A percentile compares a stretch with the other conserved stretches of the same genome.
Conservation (phyloP, 129 eudicot genomes). For the Escallonia herrerae region DNA sequence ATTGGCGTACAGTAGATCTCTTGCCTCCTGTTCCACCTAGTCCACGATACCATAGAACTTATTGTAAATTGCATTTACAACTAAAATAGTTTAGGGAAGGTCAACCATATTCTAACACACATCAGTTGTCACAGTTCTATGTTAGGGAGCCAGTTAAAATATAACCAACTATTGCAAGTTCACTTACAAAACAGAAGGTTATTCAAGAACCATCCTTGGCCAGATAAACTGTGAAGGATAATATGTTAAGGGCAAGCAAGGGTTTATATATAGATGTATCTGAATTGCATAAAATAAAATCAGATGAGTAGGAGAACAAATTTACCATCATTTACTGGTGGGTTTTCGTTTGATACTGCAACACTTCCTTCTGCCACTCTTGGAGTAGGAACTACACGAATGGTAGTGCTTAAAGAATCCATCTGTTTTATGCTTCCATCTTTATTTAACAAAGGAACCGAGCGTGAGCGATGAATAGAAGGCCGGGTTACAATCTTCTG, state of each 20-base stretch:
- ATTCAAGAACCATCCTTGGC: background rate
- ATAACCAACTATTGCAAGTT: too few species aligned
- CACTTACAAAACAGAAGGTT: too few species aligned
- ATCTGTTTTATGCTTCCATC: slow-evolving; percentile 50
- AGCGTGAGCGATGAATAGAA: slow-evolving; percentile 67
- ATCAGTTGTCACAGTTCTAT: background rate
- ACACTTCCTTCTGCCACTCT: slow-evolving; percentile 29
- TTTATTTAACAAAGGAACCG: slow-evolving; percentile 68
- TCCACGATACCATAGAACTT: too few species aligned
- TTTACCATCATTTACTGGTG: slow-evolving; percentile 44
- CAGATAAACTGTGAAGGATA: background rate
- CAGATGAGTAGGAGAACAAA: slow-evolving; percentile 6
- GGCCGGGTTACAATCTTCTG: slow-evolving; percentile 52
- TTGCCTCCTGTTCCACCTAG: too few species aligned
- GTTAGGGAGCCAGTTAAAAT: background rate
- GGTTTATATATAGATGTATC: background rate
- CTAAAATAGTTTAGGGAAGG: background rate
- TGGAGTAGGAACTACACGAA: slow-evolving; percentile 66
- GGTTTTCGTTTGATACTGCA: slow-evolving; percentile 22
- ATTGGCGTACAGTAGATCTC: too few species aligned
- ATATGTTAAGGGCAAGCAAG: background rate
- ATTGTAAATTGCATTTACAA: background rate
- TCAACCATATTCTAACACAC: background rate
- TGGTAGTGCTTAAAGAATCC: slow-evolving; percentile 56
- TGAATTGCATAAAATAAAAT: background rate